Evolutionary conservation across 1,139 yeast genomes (phyloP).

Genomic region (Debaryomycetaceae sp.): DNA sequence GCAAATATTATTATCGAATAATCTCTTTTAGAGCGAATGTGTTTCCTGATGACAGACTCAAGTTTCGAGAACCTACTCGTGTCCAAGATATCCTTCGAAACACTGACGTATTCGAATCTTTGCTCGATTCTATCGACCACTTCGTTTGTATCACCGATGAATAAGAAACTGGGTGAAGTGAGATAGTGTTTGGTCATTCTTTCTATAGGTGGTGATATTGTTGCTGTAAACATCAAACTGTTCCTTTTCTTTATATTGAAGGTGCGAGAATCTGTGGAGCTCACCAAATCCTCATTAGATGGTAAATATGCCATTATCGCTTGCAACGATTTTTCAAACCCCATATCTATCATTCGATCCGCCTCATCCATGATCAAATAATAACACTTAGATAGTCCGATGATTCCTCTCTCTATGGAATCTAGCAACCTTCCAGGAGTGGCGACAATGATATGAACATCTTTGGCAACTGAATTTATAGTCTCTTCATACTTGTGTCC

Average conservation of each 20-base stretch:
- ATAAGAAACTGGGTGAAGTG: slow-evolving; percentile 56
- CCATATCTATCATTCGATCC: slow-evolving; percentile 92
- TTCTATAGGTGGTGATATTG: slow-evolving; percentile 77
- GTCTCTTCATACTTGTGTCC: slow-evolving; percentile 86
- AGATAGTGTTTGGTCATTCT: slow-evolving; percentile 61
- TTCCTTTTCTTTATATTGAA: slow-evolving; percentile 27
- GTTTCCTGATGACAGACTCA: slow-evolving; percentile 19
- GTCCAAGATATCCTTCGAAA: slow-evolving; percentile 18
- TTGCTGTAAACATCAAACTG: slow-evolving; percentile 92
- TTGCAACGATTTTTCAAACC: slow-evolving; percentile 79
- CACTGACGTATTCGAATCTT: slow-evolving; percentile 50
- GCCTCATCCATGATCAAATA: slow-evolving; percentile 88
- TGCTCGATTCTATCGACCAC: slow-evolving; percentile 70
- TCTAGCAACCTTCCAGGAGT: slow-evolving; percentile 92
- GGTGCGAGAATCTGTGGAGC: slow-evolving; percentile 20
- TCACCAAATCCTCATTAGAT: slow-evolving; percentile 16
- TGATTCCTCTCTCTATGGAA: slow-evolving; percentile 62
- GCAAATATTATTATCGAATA: slow-evolving; percentile 76
- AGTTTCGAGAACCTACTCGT: slow-evolving; percentile 21
- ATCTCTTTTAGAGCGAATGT: slow-evolving; percentile 10
- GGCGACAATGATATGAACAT: slow-evolving; percentile 82
- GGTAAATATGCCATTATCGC: slow-evolving; percentile 52
- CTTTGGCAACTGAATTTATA: slow-evolving; percentile 53
- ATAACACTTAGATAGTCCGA: slow-evolving; percentile 59
- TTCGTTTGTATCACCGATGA: slow-evolving; percentile 62